Base-by-base conservation (phyloP, 1,284 basidiomycete genomes). In the Mycosarcoma mackinlayi region DNA sequence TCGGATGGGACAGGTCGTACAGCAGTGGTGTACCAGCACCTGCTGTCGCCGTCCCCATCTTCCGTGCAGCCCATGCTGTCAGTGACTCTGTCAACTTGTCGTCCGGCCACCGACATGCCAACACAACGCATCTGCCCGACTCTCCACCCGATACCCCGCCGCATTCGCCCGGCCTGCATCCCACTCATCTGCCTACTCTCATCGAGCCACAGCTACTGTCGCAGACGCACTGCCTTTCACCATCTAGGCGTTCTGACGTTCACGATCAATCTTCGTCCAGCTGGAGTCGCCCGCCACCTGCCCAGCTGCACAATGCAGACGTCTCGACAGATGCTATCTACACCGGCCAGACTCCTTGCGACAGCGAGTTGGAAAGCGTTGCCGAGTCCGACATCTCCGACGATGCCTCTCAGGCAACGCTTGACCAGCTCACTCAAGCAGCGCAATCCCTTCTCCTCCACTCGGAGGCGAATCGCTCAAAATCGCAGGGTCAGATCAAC, bases 71-170 rank as follows among this genome's bases (percentile, higher is more conserved):
- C 16, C 51, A 53, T 48, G 53, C 49, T 21, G 37, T n/a, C n/a
- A n/a, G n/a, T n/a, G n/a, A n/a, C n/a, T n/a, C n/a, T n/a, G n/a
- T n/a, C n/a, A n/a, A n/a, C n/a, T n/a, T n/a, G n/a, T n/a, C n/a
- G n/a, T n/a, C n/a, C n/a, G 37, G 18, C 6, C 57, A 40, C 25
- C 59, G 48, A 35, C 53, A 35, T 25, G 44, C 39, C 31, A 47
- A 48, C 19, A 18, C 42, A 18, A 48, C 52, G 18, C 59, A 58
- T 18, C 57, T 73, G n/a, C 70, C 70, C 37, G 70, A 73, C 42
- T 69, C 65, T 48, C 70, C 70, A 8, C 70, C 70, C 48, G 66
- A 68, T 59, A 73, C 70, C 50, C 70, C 70, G 57, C 70, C 70
- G 30, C 69, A 67, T 18, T 72, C 64, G 34, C 69, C 69, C 23